Evolutionary conservation across 2,329 filamentous ascomycete species (phyloP).

Genomic region (Didymella arachidicola): DNA sequence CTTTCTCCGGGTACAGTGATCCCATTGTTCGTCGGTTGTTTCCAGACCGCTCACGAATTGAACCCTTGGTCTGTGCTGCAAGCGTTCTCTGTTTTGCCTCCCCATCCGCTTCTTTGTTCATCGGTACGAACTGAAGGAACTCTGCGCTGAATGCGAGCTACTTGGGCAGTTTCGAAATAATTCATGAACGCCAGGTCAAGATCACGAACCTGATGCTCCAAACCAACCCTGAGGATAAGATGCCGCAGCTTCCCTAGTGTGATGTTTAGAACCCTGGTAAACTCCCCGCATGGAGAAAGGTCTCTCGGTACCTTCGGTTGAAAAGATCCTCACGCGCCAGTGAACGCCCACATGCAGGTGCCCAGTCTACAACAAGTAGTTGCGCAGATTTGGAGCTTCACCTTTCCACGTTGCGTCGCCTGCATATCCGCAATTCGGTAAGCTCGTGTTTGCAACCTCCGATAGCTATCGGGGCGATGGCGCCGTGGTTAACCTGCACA

Average conservation of each 20-base stretch:
- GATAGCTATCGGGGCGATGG: slow-evolving; percentile 2
- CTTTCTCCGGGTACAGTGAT: neutral
- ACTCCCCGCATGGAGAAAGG: neutral
- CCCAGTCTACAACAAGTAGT: neutral
- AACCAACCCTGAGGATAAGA: neutral
- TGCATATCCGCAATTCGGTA: slow-evolving; percentile 9
- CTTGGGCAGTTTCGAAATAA: slow-evolving; percentile 4
- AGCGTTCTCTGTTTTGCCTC: slow-evolving; percentile 6
- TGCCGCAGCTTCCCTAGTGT: neutral
- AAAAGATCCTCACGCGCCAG: slow-evolving; percentile 11
- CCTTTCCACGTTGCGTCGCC: slow-evolving; percentile 15
- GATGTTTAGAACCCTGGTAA: neutral
- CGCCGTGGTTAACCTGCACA: neutral
- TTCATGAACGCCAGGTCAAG: neutral
- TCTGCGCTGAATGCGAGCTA: slow-evolving; percentile 1
- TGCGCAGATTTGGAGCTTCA: slow-evolving; percentile 5
- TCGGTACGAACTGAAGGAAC: slow-evolving; percentile 8
- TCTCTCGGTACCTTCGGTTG: neutral
- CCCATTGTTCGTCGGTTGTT: neutral
- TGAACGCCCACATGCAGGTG: slow-evolving; percentile 8
- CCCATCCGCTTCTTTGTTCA: neutral
- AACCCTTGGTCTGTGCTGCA: slow-evolving; percentile 20
- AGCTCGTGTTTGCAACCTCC: slow-evolving; percentile 9
- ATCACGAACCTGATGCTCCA: neutral
- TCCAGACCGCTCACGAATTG: slow-evolving; percentile 1